These are phyloP conservation scores for Macrolepiota fuliginosa DNA, from an alignment of 768 basidiomycete species.

Conservation along the genomic window DNA sequence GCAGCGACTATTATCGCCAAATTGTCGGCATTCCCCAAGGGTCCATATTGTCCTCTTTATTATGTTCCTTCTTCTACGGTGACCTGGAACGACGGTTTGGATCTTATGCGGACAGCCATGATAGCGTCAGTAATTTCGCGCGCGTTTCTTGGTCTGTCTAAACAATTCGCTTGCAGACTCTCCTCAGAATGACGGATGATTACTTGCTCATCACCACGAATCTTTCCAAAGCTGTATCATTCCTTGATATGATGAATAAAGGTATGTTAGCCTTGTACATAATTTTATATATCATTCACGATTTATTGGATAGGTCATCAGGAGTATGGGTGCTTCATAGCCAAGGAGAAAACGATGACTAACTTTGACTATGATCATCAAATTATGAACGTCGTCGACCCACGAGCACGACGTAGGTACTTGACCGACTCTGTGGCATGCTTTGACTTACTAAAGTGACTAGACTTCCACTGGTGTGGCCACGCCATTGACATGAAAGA, in stretches of 20 bases:
- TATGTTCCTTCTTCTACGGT: constrained; percentile 95
- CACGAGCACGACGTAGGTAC: constrained; percentile 31
- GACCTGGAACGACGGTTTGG: constrained; percentile 71
- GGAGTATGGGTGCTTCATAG: constrained; percentile 92
- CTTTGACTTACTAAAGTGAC: background rate
- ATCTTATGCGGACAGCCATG: constrained; percentile 50
- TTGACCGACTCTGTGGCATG: background rate
- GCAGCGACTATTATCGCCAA: constrained; percentile 78
- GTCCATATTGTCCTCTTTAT: constrained; percentile 88
- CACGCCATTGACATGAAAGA: constrained; percentile 71
- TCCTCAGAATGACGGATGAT: constrained; percentile 91
- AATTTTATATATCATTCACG: too few species aligned
- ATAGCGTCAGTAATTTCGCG: constrained; percentile 53
- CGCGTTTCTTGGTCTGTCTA: background rate
- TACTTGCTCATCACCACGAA: constrained; percentile 86
- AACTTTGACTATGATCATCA: constrained; percentile 72
- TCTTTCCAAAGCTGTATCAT: constrained; percentile 54
- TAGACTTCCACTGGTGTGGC: constrained; percentile 96
- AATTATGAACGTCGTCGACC: constrained; percentile 51
- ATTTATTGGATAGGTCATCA: constrained; percentile 61
- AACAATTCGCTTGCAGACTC: constrained; percentile 41
- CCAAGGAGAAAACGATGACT: constrained; percentile 83
- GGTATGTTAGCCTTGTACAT: constrained; percentile 36
- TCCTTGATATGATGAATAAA: constrained; percentile 72
- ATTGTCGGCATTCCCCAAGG: constrained; percentile 97